Conservation (phyloP, 2,329 filamentous ascomycete genomes). For the Xylaria sp. region DNA sequence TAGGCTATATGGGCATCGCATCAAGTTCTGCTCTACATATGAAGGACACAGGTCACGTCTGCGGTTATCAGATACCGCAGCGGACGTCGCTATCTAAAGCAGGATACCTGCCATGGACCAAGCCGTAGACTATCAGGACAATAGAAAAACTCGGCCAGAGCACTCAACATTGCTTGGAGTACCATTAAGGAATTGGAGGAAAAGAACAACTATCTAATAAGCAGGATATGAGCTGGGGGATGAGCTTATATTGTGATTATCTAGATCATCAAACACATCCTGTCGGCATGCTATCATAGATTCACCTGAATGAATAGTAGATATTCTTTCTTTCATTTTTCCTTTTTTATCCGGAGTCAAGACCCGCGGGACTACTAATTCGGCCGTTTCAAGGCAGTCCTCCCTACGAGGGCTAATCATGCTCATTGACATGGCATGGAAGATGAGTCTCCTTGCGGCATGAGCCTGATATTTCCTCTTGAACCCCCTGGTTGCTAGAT, state of each 20-base stretch:
- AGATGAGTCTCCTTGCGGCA: too few relatives aligned
- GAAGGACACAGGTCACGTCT: neutral
- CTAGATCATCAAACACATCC: neutral
- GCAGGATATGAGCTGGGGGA: neutral
- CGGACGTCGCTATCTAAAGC: too few relatives aligned
- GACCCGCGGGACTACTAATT: neutral
- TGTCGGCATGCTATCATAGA: neutral
- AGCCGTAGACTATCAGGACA: too few relatives aligned
- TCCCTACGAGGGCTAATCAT: too few relatives aligned
- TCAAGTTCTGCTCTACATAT: neutral
- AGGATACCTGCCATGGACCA: too few relatives aligned
- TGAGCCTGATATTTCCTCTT: neutral
- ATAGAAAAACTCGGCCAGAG: neutral
- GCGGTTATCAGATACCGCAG: too few relatives aligned
- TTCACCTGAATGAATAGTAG: neutral
- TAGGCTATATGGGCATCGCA: too few relatives aligned
- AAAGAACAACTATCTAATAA: neutral
- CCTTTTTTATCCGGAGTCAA: too few relatives aligned
- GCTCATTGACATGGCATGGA: too few relatives aligned
- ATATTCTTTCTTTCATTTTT: too few relatives aligned
- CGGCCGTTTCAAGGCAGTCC: neutral
- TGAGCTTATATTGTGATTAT: neutral
- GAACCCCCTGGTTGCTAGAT: neutral
- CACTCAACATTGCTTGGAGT: neutral
- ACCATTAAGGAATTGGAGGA: neutral